Evolutionary conservation across 75 land plant species (phyloP).

Genomic region (Adiantum capillusveneris): DNA sequence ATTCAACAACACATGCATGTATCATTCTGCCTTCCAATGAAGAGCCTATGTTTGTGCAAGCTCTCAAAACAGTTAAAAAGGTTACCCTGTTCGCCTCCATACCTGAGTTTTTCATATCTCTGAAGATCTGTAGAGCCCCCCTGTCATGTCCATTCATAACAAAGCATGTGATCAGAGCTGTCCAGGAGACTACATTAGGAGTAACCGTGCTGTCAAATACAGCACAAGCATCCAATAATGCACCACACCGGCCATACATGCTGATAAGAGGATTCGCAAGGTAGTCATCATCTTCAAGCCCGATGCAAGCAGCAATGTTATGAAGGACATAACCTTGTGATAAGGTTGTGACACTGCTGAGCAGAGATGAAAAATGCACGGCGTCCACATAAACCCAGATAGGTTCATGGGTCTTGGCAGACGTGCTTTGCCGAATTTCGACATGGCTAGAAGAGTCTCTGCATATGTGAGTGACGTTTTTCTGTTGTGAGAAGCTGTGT

Average conservation of each 20-base stretch:
- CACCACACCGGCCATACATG: constrained; percentile 12
- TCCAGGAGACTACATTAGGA: constrained; percentile 48
- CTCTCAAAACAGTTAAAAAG: constrained; percentile 20
- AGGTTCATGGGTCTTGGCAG: no score
- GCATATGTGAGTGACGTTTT: no score
- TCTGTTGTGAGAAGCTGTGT: no score
- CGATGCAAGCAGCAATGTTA: no score
- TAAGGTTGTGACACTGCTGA: no score
- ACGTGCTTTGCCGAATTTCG: no score
- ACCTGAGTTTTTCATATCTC: constrained; percentile 20
- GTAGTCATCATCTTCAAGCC: not conserved
- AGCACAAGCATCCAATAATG: not conserved
- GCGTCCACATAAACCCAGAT: no score
- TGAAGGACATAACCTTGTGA: no score
- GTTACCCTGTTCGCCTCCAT: constrained; percentile 30
- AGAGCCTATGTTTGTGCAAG: constrained; percentile 14
- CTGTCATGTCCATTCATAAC: not conserved
- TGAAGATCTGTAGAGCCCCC: constrained; percentile 21
- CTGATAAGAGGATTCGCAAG: constrained; percentile 22
- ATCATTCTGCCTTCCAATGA: constrained; percentile 3
- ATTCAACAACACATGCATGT: constrained; percentile 10
- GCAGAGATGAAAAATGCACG: no score
- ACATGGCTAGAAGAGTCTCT: no score
- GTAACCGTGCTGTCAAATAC: constrained; percentile 8
- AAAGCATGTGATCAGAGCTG: constrained; percentile 32